Evolutionary conservation across 2,329 filamentous ascomycete genomes (phyloP).

Genomic region (Conoideocrella luteorostrata): DNA sequence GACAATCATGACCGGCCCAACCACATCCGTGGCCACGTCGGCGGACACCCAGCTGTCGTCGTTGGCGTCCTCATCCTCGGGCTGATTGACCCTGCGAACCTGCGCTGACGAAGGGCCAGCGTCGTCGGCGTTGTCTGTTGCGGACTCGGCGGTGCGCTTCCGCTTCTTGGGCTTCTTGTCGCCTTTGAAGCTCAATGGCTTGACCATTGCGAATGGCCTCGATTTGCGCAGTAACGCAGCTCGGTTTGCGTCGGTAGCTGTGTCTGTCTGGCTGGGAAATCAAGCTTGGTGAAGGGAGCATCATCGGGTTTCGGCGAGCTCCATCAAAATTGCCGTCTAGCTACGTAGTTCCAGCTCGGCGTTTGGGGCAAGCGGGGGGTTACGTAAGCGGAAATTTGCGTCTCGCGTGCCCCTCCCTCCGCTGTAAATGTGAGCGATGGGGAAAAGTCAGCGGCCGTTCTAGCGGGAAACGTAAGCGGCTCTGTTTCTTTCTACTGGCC

Average conservation of each 20-base stretch:
- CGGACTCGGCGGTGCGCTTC: constrained; percentile 57
- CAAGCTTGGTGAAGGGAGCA: not conserved
- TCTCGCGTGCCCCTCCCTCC: constrained; percentile 4
- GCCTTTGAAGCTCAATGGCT: constrained; percentile 90
- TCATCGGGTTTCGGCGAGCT: constrained; percentile 27
- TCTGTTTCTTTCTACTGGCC: too few relatives aligned
- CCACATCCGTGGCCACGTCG: constrained; percentile 65
- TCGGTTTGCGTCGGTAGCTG: constrained; percentile 4
- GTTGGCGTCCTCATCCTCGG: constrained; percentile 37
- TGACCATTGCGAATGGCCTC: constrained; percentile 57
- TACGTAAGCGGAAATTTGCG: constrained; percentile 17
- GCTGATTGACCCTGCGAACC: constrained; percentile 16
- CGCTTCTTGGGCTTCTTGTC: constrained; percentile 93
- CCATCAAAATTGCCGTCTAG: constrained; percentile 11
- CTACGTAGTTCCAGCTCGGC: not conserved
- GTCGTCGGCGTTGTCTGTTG: constrained; percentile 42
- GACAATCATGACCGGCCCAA: constrained; percentile 77
- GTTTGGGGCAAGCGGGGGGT: constrained; percentile 6
- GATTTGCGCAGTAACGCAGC: not conserved
- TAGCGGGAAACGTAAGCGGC: too few relatives aligned
- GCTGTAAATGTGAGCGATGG: too few relatives aligned
- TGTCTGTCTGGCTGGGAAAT: too few relatives aligned
- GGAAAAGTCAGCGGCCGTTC: too few relatives aligned
- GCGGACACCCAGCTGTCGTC: constrained; percentile 93
- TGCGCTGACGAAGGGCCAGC: constrained; percentile 22